These are phyloP conservation scores for Teratosphaeria gauchensis DNA, from an alignment of 2,329 filamentous ascomycete genomes.

Conservation along the genomic window DNA sequence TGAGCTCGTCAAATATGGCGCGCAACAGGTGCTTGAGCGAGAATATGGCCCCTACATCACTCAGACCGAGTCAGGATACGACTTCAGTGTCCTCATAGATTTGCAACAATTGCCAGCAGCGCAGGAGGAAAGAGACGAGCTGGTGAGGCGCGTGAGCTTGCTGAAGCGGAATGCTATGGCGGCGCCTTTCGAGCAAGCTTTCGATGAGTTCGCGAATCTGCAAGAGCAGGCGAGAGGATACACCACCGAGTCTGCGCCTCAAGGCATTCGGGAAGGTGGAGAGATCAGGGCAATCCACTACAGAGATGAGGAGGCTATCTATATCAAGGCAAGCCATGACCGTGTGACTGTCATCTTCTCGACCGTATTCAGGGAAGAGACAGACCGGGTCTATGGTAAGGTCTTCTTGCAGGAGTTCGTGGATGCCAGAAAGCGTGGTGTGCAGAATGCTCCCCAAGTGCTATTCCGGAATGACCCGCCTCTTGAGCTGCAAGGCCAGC, in stretches of 20 bases:
- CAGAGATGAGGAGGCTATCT: constrained; percentile 96
- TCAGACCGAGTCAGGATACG: constrained; percentile 77
- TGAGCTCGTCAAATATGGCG: constrained; percentile 88
- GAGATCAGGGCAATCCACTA: constrained; percentile 96
- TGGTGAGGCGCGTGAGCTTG: constrained; percentile 78
- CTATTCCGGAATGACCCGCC: constrained; percentile 92
- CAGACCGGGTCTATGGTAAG: constrained; percentile 93
- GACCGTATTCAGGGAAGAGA: constrained; percentile 95
- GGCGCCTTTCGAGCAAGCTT: constrained; percentile 93
- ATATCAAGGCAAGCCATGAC: constrained; percentile 95
- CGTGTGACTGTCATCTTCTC: constrained; percentile 98
- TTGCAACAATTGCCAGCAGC: constrained; percentile 75
- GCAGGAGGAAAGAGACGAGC: constrained; percentile 75
- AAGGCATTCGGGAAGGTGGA: constrained; percentile 80
- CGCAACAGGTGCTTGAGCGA: constrained; percentile 78
- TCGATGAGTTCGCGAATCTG: constrained; percentile 80
- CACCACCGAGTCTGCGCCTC: constrained; percentile 85
- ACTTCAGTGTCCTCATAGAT: constrained; percentile 90
- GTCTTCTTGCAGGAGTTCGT: constrained; percentile 99
- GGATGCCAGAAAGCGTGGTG: constrained; percentile 84
- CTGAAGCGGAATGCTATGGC: constrained; percentile 99
- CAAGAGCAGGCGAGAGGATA: constrained; percentile 85
- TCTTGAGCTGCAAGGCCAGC: constrained; percentile 77
- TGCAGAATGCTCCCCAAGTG: constrained; percentile 97
- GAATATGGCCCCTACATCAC: constrained; percentile 94